Evolutionary conservation across 495 filamentous ascomycete species (phyloP).

Genomic region (Mycothermus thermophilus): DNA sequence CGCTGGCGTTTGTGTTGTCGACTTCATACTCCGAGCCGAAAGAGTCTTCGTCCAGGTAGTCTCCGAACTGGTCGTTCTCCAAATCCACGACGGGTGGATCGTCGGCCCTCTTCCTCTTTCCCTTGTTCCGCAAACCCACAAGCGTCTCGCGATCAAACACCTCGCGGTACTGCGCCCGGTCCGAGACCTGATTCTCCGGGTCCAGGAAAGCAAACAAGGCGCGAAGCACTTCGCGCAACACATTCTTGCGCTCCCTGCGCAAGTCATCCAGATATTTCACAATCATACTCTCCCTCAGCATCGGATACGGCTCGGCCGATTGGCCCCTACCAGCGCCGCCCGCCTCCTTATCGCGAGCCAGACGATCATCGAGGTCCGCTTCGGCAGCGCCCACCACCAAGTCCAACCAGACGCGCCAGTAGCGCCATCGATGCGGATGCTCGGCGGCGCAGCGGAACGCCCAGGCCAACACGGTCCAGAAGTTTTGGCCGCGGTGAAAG

Average conservation of each 20-base stretch:
- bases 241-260: slow-evolving; percentile 16
- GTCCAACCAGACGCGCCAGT: slow-evolving; percentile 72
- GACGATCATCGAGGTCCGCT: slow-evolving; percentile 54
- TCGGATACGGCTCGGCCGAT: slow-evolving; percentile 4
- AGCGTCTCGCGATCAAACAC: slow-evolving; percentile 37
- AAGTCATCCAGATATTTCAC: slow-evolving; percentile 19
- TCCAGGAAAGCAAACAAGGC: slow-evolving; percentile 28
- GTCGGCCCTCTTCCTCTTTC: slow-evolving; percentile 35
- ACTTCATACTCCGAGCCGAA: too few relatives aligned
- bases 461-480: slow-evolving; percentile 88
- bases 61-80: slow-evolving; percentile 32
- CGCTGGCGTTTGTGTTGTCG: too few relatives aligned
- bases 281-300: slow-evolving; percentile 21
- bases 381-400: slow-evolving; percentile 68
- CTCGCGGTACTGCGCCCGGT: slow-evolving; percentile 29
- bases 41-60: slow-evolving; percentile 27
- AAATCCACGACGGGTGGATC: slow-evolving; percentile 30
- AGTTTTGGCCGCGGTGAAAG: slow-evolving; percentile 62
- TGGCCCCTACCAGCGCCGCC: not conserved
- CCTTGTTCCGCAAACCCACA: slow-evolving; percentile 17
- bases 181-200: slow-evolving; percentile 15
- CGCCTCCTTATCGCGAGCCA: slow-evolving; percentile 17
- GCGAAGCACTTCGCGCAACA: slow-evolving; percentile 27
- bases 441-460: slow-evolving; percentile 77
- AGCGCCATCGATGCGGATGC: slow-evolving; percentile 57